A percentile compares a stretch with the other conserved stretches of the same genome.
phyloP scores from a whole-genome alignment of 495 filamentous ascomycete species.

The Lasiosphaeria hispida region DNA sequence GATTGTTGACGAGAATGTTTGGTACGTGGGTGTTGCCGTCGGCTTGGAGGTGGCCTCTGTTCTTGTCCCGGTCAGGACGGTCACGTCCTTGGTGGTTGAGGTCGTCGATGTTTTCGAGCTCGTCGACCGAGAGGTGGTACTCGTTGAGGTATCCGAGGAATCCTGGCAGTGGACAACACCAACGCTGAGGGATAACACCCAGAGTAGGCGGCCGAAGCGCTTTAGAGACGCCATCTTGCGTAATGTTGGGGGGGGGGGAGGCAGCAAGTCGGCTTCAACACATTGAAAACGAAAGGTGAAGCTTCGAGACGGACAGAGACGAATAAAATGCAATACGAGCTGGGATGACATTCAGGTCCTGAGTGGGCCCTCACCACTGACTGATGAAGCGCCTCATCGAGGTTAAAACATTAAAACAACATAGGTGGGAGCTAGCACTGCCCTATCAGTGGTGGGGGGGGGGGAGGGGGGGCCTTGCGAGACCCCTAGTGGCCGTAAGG shows the following conservation, averaged over 20 bases:
- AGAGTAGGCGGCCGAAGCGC: constrained; percentile 15
- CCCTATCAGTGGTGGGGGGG: constrained; percentile 4
- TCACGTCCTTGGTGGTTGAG: constrained; percentile 27
- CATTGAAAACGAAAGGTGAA: constrained; percentile 2
- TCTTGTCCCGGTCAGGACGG: constrained; percentile 39
- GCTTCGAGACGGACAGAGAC: neutral
- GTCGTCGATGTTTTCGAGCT: constrained; percentile 8
- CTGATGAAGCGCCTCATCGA: neutral
- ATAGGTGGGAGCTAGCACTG: neutral
- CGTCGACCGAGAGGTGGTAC: neutral
- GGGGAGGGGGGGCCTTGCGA: neutral
- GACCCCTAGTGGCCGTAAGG: neutral
- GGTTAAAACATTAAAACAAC: neutral
- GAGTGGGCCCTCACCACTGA: neutral
- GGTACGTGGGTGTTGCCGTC: constrained; percentile 38
- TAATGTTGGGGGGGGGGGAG: neutral
- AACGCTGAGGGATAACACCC: constrained; percentile 15
- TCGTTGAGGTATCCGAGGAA: neutral
- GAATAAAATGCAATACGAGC: neutral
- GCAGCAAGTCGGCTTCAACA: neutral
- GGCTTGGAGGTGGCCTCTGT: constrained; percentile 14
- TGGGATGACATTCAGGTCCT: neutral
- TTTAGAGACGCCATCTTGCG: constrained; percentile 19
- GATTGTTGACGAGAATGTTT: constrained; percentile 34
- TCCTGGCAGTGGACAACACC: constrained; percentile 5